phyloP scores from a whole-genome alignment of 129 eudicot species.

The Centaurea solstitialis region DNA sequence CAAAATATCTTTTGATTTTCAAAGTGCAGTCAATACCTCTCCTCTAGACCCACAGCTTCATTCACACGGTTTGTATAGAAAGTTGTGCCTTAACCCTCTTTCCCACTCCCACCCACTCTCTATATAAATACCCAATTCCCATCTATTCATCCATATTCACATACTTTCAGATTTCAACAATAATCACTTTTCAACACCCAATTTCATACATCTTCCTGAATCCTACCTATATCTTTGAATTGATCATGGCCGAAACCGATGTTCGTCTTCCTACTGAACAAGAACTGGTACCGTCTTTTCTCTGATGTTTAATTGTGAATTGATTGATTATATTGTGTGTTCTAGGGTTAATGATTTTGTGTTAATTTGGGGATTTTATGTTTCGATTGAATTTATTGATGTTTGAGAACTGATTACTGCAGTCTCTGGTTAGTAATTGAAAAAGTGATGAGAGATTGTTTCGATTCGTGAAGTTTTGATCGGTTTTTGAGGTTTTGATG shows the following conservation, averaged over 20 bases:
- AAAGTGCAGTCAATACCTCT: conserved; percentile 5
- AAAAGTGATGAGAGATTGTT: neutral
- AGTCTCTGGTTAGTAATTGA: neutral
- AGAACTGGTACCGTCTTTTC: conserved; percentile 19
- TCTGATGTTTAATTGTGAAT: conserved; percentile 4
- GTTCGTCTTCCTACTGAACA: conserved; percentile 20
- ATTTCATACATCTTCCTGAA: neutral
- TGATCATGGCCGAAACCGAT: conserved; percentile 30
- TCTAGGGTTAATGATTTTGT: neutral
- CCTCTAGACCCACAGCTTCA: neutral
- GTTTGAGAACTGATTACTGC: neutral
- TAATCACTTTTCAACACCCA: neutral
- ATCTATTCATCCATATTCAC: neutral
- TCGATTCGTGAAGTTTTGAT: neutral
- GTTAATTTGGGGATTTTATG: neutral
- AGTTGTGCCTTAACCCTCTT: conserved; percentile 6
- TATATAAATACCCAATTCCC: neutral
- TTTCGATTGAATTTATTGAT: neutral
- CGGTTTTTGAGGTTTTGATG: neutral
- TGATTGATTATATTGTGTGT: neutral
- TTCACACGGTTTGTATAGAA: conserved; percentile 9
- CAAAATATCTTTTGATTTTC: neutral
- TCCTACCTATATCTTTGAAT: neutral
- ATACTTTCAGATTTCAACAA: conserved; percentile 7
- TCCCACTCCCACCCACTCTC: no score